Evolutionary conservation across 1,284 basidiomycete genomes (phyloP).

Genomic region (Irpex sp.): DNA sequence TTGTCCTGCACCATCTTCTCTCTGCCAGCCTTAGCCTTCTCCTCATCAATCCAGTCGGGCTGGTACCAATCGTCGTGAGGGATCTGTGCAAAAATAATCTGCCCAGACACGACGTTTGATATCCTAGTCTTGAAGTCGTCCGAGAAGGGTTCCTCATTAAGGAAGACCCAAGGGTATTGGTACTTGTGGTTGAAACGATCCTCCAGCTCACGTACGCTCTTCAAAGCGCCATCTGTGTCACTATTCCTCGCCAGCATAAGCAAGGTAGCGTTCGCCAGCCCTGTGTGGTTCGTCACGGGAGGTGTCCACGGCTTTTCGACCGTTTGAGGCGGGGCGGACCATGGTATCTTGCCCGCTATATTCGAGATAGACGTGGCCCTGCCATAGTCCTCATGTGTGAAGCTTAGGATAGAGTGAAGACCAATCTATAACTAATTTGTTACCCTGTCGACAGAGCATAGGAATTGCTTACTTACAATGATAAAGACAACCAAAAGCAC

Average conservation of each 20-base stretch:
- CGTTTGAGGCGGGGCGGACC: conserved; percentile 33
- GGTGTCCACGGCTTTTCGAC: neutral
- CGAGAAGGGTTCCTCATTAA: conserved; percentile 80
- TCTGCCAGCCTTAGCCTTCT: conserved; percentile 63
- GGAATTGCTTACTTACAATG: conserved; percentile 17
- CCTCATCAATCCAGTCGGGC: conserved; percentile 82
- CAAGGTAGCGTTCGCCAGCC: conserved; percentile 82
- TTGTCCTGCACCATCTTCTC: conserved; percentile 72
- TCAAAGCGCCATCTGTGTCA: conserved; percentile 69
- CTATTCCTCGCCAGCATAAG: conserved; percentile 84
- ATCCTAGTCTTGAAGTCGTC: conserved; percentile 73
- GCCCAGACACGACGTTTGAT: conserved; percentile 20
- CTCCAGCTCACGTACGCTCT: conserved; percentile 44
- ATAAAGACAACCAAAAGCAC: conserved; percentile 24
- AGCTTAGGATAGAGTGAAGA: conserved; percentile 68
- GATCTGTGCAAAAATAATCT: conserved; percentile 81
- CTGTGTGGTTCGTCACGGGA: conserved; percentile 20
- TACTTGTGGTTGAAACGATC: conserved; percentile 85
- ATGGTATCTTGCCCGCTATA: conserved; percentile 45
- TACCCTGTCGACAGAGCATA: neutral
- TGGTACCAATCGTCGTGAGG: conserved; percentile 83
- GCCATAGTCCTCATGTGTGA: conserved; percentile 69
- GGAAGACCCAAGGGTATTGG: conserved; percentile 82
- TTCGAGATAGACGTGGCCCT: conserved; percentile 57
- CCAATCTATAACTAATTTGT: conserved; percentile 45